A percentile compares a stretch with the other conserved stretches of the same genome.
These are phyloP conservation scores for Coemansia sp. DNA, from an alignment of 192 early-diverging fungal species.

Conservation along the genomic window DNA sequence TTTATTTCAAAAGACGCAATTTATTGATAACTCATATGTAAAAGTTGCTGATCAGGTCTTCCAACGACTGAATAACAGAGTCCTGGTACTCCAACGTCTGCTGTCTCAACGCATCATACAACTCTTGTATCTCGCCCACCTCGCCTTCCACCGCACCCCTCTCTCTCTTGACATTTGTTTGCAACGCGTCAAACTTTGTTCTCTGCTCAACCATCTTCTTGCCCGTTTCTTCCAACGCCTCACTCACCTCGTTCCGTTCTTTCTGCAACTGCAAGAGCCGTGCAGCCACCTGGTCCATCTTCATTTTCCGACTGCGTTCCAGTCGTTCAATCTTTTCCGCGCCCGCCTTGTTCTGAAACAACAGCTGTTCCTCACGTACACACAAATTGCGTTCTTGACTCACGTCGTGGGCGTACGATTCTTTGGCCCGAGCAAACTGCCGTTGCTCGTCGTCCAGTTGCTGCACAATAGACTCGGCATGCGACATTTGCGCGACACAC, in stretches of 20 bases:
- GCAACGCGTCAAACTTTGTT: slow-evolving; percentile 31
- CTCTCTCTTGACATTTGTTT: slow-evolving; percentile 28
- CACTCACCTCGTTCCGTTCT: slow-evolving; percentile 32
- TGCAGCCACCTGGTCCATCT: slow-evolving; percentile 29
- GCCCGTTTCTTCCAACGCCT: slow-evolving; percentile 29
- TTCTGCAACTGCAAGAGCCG: slow-evolving; percentile 33
- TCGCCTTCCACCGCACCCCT: slow-evolving; percentile 34
- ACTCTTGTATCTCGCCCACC: slow-evolving; percentile 35
- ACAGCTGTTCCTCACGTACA: slow-evolving; percentile 47
- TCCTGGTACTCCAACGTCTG: slow-evolving; percentile 54
- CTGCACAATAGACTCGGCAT: slow-evolving; percentile 60
- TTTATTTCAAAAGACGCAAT: not conserved
- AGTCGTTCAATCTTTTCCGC: slow-evolving; percentile 52
- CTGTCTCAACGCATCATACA: slow-evolving; percentile 44
- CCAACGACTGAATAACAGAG: slow-evolving; percentile 45
- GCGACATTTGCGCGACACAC: slow-evolving; percentile 63
- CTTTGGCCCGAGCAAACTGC: slow-evolving; percentile 22
- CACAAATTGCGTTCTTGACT: slow-evolving; percentile 27
- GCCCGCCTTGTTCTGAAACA: slow-evolving; percentile 44
- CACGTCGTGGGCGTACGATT: slow-evolving; percentile 22
- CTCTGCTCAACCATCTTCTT: slow-evolving; percentile 39
- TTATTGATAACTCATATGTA: slow-evolving; percentile 19
- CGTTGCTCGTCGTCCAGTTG: slow-evolving; percentile 54
- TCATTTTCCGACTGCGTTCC: slow-evolving; percentile 33
- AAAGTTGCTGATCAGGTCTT: slow-evolving; percentile 41